phyloP scores from a whole-genome alignment of 805 yeast species.

The Starmerella khaoyaiensis region DNA sequence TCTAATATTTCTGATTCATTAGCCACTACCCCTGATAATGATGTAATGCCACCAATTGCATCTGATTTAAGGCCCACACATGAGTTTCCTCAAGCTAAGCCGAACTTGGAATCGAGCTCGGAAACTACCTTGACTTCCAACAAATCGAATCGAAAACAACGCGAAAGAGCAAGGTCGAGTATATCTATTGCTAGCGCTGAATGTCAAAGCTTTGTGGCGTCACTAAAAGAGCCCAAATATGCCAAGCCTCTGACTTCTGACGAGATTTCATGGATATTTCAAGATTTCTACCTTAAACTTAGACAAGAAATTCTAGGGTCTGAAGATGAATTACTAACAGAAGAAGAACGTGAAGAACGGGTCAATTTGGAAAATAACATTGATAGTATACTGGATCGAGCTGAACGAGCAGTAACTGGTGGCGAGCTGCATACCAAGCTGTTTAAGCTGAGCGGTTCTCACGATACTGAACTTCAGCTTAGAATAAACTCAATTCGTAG shows the following conservation, averaged over 20 bases:
- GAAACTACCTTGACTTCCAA: too few species aligned
- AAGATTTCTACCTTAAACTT: conserved; percentile 29
- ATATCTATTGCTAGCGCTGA: conserved; percentile 16
- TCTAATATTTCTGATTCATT: too few species aligned
- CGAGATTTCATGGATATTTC: conserved; percentile 31
- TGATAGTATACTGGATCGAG: conserved; percentile 25
- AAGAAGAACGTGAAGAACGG: conserved; percentile 28
- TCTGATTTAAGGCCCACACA: too few species aligned
- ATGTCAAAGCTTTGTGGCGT: conserved; percentile 21
- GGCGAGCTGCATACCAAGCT: conserved; percentile 28
- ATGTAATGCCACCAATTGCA: too few species aligned
- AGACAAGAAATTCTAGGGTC: conserved; percentile 22
- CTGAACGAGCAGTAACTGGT: conserved; percentile 29
- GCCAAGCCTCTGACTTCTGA: conserved; percentile 29
- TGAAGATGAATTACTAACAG: conserved; percentile 21
- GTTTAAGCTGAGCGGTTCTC: conserved; percentile 20
- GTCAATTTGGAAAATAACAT: conserved; percentile 23
- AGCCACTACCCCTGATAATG: too few species aligned
- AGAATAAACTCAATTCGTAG: conserved; percentile 13
- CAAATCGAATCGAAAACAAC: too few species aligned
- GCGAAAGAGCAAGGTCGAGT: conserved; percentile 9
- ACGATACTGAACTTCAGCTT: conserved; percentile 21
- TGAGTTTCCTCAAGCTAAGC: too few species aligned
- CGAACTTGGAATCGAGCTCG: too few species aligned
- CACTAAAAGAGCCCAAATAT: conserved; percentile 30